Conservation (phyloP, 495 filamentous ascomycete species). For the Trichocladium uniseriatum region DNA sequence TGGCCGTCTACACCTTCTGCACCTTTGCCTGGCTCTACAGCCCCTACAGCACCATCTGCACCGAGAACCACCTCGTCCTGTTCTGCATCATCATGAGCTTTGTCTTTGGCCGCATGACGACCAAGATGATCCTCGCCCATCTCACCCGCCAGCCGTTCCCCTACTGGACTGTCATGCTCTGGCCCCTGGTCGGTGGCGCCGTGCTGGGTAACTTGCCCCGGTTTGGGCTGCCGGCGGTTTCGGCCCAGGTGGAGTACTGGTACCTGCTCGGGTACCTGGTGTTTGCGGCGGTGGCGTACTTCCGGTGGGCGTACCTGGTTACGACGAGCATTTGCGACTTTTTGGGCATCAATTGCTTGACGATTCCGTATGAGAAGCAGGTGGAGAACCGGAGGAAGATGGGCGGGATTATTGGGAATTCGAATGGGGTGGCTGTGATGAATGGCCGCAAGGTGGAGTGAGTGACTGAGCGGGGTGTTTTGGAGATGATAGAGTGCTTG, state of each 20-base stretch:
- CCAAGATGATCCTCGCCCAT: slow-evolving; percentile 97
- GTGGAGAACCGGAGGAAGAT: slow-evolving; percentile 31
- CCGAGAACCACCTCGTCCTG: slow-evolving; percentile 76
- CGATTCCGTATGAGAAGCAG: slow-evolving; percentile 61
- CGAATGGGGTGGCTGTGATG: neutral
- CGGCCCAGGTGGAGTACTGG: slow-evolving; percentile 57
- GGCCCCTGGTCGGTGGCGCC: slow-evolving; percentile 75
- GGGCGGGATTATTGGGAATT: neutral
- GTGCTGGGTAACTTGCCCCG: slow-evolving; percentile 72
- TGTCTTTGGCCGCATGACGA: slow-evolving; percentile 99
- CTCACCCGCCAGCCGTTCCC: slow-evolving; percentile 89
- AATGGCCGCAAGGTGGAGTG: slow-evolving; percentile 6
- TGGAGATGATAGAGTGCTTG: neutral
- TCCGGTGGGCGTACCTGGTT: slow-evolving; percentile 83
- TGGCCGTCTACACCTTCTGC: slow-evolving; percentile 65
- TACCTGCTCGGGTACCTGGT: slow-evolving; percentile 79
- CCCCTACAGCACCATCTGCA: slow-evolving; percentile 68
- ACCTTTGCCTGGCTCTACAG: slow-evolving; percentile 79
- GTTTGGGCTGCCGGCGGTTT: slow-evolving; percentile 55
- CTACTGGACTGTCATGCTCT: slow-evolving; percentile 87
- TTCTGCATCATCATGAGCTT: slow-evolving; percentile 92
- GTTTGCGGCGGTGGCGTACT: slow-evolving; percentile 75
- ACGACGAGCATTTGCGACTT: slow-evolving; percentile 87
- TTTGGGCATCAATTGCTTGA: slow-evolving; percentile 87
- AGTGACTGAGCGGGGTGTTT: neutral